phyloP scores from a whole-genome alignment of 805 yeast species.

The Pichia phayaonensis region DNA sequence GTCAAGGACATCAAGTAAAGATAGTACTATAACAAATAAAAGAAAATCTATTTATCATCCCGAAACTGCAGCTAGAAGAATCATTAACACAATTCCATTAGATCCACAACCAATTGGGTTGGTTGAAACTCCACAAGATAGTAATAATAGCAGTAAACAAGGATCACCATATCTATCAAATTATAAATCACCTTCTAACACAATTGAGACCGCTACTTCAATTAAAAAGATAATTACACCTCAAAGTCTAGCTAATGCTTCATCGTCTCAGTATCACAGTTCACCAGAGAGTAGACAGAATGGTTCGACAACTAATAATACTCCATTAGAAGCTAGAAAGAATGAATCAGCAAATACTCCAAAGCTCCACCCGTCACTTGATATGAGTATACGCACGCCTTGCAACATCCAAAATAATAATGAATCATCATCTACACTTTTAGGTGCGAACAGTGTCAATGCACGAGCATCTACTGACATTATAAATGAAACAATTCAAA shows the following conservation, averaged over 20 bases:
- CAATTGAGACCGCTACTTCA: background rate
- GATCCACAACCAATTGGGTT: slow-evolving; percentile 71
- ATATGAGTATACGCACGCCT: background rate
- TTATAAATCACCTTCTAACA: slow-evolving; percentile 11
- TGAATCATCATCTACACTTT: background rate
- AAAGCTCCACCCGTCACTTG: background rate
- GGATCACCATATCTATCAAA: slow-evolving; percentile 12
- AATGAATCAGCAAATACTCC: background rate
- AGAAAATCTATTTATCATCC: slow-evolving; percentile 35
- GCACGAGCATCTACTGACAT: background rate
- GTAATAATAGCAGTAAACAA: slow-evolving; percentile 10
- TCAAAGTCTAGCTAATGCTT: slow-evolving; percentile 8
- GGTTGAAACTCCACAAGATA: slow-evolving; percentile 17
- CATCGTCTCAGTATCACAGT: slow-evolving; percentile 6
- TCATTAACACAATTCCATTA: slow-evolving; percentile 70
- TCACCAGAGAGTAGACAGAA: slow-evolving; percentile 6
- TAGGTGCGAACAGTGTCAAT: background rate
- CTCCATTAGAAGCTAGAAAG: slow-evolving; percentile 4
- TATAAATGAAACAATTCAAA: background rate
- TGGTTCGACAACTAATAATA: background rate
- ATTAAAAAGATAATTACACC: slow-evolving; percentile 7
- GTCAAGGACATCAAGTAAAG: slow-evolving; percentile 11
- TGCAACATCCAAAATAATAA: background rate
- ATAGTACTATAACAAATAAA: slow-evolving; percentile 15
- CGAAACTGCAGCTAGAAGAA: slow-evolving; percentile 64